Conservation (phyloP, 768 basidiomycete genomes). For the Tulasnella sp. region DNA sequence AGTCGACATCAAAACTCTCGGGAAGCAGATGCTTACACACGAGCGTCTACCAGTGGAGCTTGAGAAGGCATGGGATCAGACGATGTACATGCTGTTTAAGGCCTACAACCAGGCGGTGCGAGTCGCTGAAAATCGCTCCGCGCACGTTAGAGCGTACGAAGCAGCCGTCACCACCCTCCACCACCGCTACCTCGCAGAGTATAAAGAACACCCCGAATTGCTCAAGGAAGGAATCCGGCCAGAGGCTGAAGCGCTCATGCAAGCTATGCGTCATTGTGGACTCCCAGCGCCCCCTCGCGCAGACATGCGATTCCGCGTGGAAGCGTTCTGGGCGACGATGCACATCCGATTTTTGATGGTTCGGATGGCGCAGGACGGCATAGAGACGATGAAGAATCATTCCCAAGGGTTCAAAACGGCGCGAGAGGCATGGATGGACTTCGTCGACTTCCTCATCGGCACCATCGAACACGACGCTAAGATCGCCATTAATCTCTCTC, state of each 20-base stretch:
- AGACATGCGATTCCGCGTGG: slow-evolving; percentile 49
- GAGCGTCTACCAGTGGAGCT: slow-evolving; percentile 22
- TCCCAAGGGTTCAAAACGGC: slow-evolving; percentile 18
- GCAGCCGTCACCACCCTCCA: slow-evolving; percentile 45
- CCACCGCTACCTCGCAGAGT: slow-evolving; percentile 35
- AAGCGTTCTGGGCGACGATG: slow-evolving; percentile 48
- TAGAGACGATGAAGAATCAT: slow-evolving; percentile 28
- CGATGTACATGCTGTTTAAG: slow-evolving; percentile 29
- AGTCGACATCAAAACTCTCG: neutral
- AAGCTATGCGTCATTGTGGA: slow-evolving; percentile 44
- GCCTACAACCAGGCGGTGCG: slow-evolving; percentile 34
- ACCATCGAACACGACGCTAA: slow-evolving; percentile 39
- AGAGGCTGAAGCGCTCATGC: slow-evolving; percentile 40
- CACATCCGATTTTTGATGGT: slow-evolving; percentile 42
- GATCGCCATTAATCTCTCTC: slow-evolving; percentile 39
- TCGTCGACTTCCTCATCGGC: slow-evolving; percentile 36
- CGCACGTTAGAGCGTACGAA: slow-evolving; percentile 52
- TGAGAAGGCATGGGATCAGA: slow-evolving; percentile 32
- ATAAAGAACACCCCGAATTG: slow-evolving; percentile 23
- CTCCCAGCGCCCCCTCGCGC: slow-evolving; percentile 43
- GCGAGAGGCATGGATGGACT: slow-evolving; percentile 40
- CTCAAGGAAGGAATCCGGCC: slow-evolving; percentile 33
- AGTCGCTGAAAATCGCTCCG: slow-evolving; percentile 40
- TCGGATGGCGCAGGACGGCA: slow-evolving; percentile 35
- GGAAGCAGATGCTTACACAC: neutral